Evolutionary conservation across 2,329 filamentous ascomycete genomes (phyloP).

Genomic region (Aspergillus costaricaensis): DNA sequence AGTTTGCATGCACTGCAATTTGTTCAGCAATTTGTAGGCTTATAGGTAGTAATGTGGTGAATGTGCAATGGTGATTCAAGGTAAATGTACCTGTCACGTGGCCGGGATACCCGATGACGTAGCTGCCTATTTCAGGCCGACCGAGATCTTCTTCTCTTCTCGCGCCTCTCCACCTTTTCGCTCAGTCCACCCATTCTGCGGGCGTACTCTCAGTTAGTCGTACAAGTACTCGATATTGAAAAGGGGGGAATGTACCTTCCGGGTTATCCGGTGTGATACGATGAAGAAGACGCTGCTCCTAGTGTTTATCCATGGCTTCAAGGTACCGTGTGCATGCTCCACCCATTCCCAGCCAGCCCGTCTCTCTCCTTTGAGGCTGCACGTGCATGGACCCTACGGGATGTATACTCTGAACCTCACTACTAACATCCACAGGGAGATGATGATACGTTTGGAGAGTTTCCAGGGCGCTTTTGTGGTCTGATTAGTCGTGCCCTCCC

Average conservation of each 20-base stretch:
- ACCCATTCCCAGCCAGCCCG: background rate
- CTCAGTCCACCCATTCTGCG: background rate
- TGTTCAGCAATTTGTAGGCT: no score
- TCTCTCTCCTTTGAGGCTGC: background rate
- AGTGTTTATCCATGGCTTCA: conserved; percentile 53
- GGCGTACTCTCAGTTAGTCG: background rate
- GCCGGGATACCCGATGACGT: conserved; percentile 1
- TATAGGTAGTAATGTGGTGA: no score
- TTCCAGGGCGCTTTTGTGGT: conserved; percentile 47
- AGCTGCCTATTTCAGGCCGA: background rate
- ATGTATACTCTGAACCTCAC: conserved; percentile 1
- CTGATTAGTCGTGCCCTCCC: conserved; percentile 47
- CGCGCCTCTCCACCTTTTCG: background rate
- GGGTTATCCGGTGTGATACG: conserved; percentile 9
- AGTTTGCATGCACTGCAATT: no score
- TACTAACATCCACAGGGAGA: conserved; percentile 42
- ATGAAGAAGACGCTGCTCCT: conserved; percentile 51
- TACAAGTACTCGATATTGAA: background rate
- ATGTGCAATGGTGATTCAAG: no score
- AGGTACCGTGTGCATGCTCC: conserved; percentile 34
- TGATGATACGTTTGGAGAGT: conserved; percentile 51
- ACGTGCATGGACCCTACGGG: background rate
- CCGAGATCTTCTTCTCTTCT: background rate
- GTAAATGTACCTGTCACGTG: background rate
- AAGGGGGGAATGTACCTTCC: background rate